Percentiles rank a stretch among this genome's conserved stretches.
These are phyloP conservation scores for Nemania diffusa DNA, from an alignment of 2,329 filamentous ascomycete genomes.

Conservation along the genomic window DNA sequence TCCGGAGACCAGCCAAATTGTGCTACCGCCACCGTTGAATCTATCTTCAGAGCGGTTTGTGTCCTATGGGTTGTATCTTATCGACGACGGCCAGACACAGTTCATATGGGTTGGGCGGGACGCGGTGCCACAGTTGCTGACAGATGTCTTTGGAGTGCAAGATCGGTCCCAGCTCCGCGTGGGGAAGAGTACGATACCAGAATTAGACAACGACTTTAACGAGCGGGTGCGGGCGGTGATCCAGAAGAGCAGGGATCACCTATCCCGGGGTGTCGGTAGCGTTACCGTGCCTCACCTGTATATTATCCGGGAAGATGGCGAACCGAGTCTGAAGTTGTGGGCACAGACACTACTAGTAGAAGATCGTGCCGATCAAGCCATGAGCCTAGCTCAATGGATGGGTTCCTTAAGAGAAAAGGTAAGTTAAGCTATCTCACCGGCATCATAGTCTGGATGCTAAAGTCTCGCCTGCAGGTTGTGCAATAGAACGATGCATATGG, in stretches of 20 bases:
- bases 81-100: conserved; percentile 96
- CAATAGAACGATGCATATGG: conserved; percentile 28
- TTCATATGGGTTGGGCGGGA: conserved; percentile 97
- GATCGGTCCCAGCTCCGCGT: conserved; percentile 88
- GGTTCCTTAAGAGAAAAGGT: conserved; percentile 95
- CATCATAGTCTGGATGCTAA: conserved; percentile 27
- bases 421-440: conserved; percentile 40
- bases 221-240: conserved; percentile 90
- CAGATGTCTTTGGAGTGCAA: conserved; percentile 88
- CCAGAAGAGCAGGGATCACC: conserved; percentile 90
- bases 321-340: conserved; percentile 95
- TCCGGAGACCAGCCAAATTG: conserved; percentile 85
- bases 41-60: conserved; percentile 88
- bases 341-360: conserved; percentile 95
- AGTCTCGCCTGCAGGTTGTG: conserved; percentile 35
- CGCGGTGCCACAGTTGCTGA: conserved; percentile 86
- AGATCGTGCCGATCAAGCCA: conserved; percentile 91
- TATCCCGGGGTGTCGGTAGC: conserved; percentile 87
- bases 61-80: conserved; percentile 91
- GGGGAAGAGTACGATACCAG: conserved; percentile 87
- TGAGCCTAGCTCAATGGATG: conserved; percentile 94
- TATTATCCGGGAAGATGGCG: conserved; percentile 92
- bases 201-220: conserved; percentile 95
- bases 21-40: conserved; percentile 85
- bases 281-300: conserved; percentile 94